Evolutionary conservation across 176 grass and related monocot species (phyloP), one percentile per base, ranked within the genome.

Genomic region (Thinopyrum elongatum): DNA sequence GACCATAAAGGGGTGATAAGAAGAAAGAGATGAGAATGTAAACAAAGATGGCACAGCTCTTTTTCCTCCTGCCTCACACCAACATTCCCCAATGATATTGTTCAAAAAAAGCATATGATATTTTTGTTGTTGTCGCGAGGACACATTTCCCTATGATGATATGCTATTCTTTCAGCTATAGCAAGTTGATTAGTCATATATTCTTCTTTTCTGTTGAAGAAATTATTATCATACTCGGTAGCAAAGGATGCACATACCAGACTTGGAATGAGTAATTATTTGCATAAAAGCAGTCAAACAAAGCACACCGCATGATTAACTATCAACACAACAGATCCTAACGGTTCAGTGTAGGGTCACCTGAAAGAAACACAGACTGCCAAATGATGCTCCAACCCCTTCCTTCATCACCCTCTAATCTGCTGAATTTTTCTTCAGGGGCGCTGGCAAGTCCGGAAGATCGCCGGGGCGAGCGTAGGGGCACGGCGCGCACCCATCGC

Each of bases 391-490:
- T 75, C 22, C 79, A 70, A 11, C 3, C 22, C 41, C n/a, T 29
- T 76, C 38, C 22, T 30, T 77, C 16, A 19, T 76, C 26, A 25
- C 5, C 70, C 67, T 44, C 35, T 80, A 42, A 83, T 38, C 65
- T 81, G 76, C 28, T 81, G 16, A 16, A 13, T 1, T 75, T 2
- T 88, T 91, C 82, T 81, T 61, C 76, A 94, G 92, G 84, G 90
- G 89, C 14, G 80, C 92, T 2, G 92, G 92, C 65, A 85, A 91
- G 77, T 89, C 87, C 0, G 89, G 89, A 28, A 85, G 92, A 76
- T 91, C 93, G n/a, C 93, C 93, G 4, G 93, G 87, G 14, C 74
- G 90, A 76, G 87, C 61, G 6, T 94, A 87, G 72, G 2, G 19
- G 53, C 53, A 2, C 19, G 46, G 76, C 0, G 15, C 29, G 2